A percentile compares a stretch with the other conserved stretches of the same genome.
Conservation (phyloP, 345 rosid genomes). For the Psidium friedrichsthalianum region DNA sequence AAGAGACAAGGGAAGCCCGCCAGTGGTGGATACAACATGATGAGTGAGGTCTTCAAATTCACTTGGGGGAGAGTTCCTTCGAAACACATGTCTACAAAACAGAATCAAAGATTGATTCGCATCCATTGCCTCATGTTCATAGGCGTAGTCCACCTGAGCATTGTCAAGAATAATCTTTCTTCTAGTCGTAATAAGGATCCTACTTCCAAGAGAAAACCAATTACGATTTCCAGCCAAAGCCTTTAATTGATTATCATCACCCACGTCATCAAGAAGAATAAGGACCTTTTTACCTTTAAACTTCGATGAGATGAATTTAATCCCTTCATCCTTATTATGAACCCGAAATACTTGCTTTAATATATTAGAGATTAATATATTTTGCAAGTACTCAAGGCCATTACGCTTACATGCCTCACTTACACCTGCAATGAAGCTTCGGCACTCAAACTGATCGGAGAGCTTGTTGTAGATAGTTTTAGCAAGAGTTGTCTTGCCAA, state of each 20-base stretch:
- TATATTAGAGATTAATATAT: too few species aligned
- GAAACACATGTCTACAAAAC: neutral
- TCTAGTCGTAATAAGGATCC: too few species aligned
- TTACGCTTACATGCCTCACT: neutral
- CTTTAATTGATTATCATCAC: neutral
- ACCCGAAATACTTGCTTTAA: too few species aligned
- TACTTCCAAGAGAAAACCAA: neutral
- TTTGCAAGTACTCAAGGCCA: neutral
- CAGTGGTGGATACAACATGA: neutral
- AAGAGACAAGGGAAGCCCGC: neutral
- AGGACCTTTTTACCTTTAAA: too few species aligned
- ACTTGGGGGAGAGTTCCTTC: neutral
- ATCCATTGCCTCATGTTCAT: fast-evolving
- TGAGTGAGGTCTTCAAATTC: neutral
- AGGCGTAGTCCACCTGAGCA: fast-evolving
- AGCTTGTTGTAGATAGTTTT: neutral
- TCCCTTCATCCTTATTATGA: neutral
- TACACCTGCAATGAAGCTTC: neutral
- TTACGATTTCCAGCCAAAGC: neutral
- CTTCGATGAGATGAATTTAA: fast-evolving
- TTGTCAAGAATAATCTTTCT: fast-evolving
- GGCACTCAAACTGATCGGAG: too few species aligned
- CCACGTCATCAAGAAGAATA: neutral
- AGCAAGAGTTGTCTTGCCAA: neutral
- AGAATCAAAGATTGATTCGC: fast-evolving